These are phyloP conservation scores for Pyracantha coccinea DNA, from an alignment of 331 rosid genomes.

Conservation along the genomic window DNA sequence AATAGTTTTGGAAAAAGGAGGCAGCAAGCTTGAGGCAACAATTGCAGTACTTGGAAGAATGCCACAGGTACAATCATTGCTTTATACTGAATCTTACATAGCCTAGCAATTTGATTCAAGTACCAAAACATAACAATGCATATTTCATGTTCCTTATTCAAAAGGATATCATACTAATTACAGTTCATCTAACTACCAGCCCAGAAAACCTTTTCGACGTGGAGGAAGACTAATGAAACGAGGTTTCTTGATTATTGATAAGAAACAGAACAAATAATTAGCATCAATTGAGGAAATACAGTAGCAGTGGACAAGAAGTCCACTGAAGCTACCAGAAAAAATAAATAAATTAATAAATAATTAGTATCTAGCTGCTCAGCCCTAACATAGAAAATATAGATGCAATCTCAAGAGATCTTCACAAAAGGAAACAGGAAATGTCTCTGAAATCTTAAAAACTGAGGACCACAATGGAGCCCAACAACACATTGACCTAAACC, in stretches of 20 bases:
- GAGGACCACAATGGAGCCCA: neutral
- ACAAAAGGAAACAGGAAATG: neutral
- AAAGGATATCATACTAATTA: neutral
- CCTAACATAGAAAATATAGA: neutral
- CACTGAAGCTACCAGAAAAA: neutral
- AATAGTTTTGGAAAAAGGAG: constrained; percentile 88
- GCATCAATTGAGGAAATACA: neutral
- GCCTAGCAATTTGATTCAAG: neutral
- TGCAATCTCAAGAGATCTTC: neutral
- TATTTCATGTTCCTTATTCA: neutral
- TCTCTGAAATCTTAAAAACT: neutral
- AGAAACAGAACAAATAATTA: neutral
- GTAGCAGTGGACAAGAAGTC: neutral
- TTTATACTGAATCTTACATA: neutral
- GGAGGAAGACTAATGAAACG: neutral
- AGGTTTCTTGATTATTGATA: neutral
- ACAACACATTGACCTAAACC: neutral
- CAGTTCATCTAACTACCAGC: neutral
- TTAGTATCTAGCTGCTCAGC: neutral
- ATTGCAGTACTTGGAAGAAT: constrained; percentile 71
- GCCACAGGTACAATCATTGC: constrained; percentile 56
- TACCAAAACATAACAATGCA: neutral
- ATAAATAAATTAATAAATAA: too few species aligned
- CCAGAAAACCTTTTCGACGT: neutral
- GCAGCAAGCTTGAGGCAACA: constrained; percentile 73